Percentiles rank a stretch among this genome's conserved stretches.
Evolutionary conservation across 2,329 filamentous ascomycete genomes (phyloP).

Genomic region (Venturia aucupariae): DNA sequence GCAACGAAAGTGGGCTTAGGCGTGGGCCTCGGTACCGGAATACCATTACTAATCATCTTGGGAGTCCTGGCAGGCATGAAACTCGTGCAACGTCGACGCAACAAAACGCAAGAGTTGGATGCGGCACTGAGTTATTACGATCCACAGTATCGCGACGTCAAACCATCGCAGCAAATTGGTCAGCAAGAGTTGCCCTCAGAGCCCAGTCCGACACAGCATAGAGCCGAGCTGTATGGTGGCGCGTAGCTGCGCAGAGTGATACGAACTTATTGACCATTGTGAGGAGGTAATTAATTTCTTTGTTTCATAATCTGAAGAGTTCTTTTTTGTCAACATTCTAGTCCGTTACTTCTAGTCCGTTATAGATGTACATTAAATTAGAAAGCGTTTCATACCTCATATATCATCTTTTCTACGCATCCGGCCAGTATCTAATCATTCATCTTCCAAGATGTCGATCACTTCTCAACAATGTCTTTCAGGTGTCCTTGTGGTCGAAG

Average conservation of each 20-base stretch:
- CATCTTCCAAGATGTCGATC: too few relatives aligned
- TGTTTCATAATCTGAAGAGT: too few relatives aligned
- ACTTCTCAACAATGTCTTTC: too few relatives aligned
- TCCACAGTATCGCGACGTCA: neutral
- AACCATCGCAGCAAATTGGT: neutral
- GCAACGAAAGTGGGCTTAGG: neutral
- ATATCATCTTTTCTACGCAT: too few relatives aligned
- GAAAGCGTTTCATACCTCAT: too few relatives aligned
- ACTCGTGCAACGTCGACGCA: neutral
- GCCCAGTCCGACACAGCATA: neutral
- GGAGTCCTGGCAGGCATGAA: neutral
- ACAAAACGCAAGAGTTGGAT: neutral
- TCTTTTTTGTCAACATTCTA: too few relatives aligned
- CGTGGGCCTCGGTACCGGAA: neutral
- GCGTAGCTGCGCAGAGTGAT: neutral
- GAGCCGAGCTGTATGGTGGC: neutral
- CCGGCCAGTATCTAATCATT: too few relatives aligned
- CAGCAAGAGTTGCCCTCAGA: neutral
- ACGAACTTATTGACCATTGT: neutral
- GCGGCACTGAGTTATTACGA: neutral
- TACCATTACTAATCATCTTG: neutral
- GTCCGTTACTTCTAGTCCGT: too few relatives aligned
- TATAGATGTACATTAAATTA: too few relatives aligned
- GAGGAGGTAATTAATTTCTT: too few relatives aligned
- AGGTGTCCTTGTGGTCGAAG: too few relatives aligned